phyloP scores from a whole-genome alignment of 2,329 filamentous ascomycete genomes.

The Alternaria brassicicola region DNA sequence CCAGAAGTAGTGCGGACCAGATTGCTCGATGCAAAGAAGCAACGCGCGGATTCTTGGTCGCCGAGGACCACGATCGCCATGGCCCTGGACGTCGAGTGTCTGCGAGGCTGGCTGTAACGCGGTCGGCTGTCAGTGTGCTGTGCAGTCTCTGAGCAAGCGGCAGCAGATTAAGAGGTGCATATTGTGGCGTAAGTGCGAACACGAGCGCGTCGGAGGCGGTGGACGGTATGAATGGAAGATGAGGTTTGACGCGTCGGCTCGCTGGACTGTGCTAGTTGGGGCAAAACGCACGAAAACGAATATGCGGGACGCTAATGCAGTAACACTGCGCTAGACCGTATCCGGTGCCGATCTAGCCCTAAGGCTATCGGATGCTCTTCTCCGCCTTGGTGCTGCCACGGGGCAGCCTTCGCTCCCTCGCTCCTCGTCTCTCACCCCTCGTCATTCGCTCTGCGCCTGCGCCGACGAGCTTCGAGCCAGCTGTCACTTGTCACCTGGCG shows the following conservation, averaged over 20 bases:
- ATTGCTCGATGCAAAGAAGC: conserved; percentile 7
- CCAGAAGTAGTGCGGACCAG: neutral
- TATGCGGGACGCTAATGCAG: conserved; percentile 6
- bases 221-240: neutral
- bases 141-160: neutral
- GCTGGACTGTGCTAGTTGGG: neutral
- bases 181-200: conserved; percentile 22
- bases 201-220: conserved; percentile 9
- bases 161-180: conserved; percentile 13
- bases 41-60: neutral
- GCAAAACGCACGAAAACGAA: neutral
- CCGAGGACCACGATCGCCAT: neutral
- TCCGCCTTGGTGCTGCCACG: neutral
- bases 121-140: conserved; percentile 1
- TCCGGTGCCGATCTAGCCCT: neutral
- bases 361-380: neutral
- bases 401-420: neutral
- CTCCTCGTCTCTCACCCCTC: neutral
- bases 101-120: conserved; percentile 6
- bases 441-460: neutral
- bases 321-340: neutral
- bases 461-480: neutral
- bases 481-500: neutral
- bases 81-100: neutral
- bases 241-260: conserved; percentile 5